phyloP scores from a whole-genome alignment of 176 grass and related monocot genomes.

The Triticum urartu region DNA sequence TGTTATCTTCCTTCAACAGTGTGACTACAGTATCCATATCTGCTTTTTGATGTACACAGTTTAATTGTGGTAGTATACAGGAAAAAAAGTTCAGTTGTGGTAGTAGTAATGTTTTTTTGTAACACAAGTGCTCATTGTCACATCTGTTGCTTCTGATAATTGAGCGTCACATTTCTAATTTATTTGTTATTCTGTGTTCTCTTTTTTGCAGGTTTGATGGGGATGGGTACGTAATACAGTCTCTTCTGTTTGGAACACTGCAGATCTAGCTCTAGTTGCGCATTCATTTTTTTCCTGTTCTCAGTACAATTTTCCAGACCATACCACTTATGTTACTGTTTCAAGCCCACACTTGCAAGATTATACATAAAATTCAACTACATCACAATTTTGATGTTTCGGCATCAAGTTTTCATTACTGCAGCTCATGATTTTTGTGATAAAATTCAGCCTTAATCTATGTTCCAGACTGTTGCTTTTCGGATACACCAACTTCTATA shows the following conservation, averaged over 20 bases:
- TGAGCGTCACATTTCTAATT: background rate
- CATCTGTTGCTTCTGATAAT: background rate
- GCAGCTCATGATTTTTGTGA: background rate
- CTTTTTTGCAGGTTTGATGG: slow-evolving; percentile 89
- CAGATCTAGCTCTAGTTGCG: background rate
- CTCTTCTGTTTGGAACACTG: slow-evolving; percentile 12
- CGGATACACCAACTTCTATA: background rate
- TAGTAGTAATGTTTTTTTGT: background rate
- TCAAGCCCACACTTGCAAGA: background rate
- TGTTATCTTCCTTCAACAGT: background rate
- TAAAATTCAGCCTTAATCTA: background rate
- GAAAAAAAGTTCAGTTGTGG: background rate
- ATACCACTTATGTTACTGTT: background rate
- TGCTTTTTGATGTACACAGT: background rate
- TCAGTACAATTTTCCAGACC: background rate
- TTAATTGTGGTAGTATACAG: background rate
- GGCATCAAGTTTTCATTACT: background rate
- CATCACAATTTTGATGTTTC: background rate
- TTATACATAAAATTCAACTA: background rate
- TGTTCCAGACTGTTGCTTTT: background rate
- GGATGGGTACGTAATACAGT: slow-evolving; percentile 63
- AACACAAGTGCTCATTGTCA: background rate
- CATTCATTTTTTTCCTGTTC: background rate
- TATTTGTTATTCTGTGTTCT: background rate
- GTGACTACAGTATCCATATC: background rate